These are phyloP conservation scores for Coniosporium apollinis DNA, from an alignment of 495 filamentous ascomycete genomes.

Conservation along the genomic window DNA sequence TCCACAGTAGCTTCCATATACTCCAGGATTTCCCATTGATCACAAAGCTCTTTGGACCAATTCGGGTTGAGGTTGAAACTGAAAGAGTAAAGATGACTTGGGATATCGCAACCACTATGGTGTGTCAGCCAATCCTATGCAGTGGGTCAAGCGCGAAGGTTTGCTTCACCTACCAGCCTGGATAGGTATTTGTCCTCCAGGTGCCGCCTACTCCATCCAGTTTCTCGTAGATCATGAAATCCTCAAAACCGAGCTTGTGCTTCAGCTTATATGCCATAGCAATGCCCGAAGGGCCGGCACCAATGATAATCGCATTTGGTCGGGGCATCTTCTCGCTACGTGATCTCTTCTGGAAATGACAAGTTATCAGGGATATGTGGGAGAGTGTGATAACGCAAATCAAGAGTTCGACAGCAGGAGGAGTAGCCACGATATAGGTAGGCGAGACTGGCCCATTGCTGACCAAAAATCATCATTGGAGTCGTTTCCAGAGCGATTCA, in stretches of 20 bases:
- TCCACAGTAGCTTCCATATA: conserved; percentile 24
- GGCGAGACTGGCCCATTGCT: too few relatives aligned
- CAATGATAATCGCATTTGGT: conserved; percentile 14
- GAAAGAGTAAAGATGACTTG: conserved; percentile 15
- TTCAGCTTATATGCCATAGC: conserved; percentile 17
- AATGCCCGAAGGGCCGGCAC: conserved; percentile 15
- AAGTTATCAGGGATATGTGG: too few relatives aligned
- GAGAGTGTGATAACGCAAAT: too few relatives aligned
- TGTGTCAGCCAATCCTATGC: background rate
- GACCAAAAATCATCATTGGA: too few relatives aligned
- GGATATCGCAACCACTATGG: background rate
- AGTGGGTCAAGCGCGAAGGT: background rate
- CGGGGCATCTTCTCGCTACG: too few relatives aligned
- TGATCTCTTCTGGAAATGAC: too few relatives aligned
- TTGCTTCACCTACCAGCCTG: conserved; percentile 10
- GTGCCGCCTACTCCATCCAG: conserved; percentile 15
- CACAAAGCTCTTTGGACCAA: conserved; percentile 18
- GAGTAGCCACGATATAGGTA: too few relatives aligned
- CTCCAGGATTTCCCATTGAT: conserved; percentile 15
- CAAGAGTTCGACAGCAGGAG: too few relatives aligned
- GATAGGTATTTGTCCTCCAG: conserved; percentile 19
- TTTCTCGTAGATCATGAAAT: conserved; percentile 18
- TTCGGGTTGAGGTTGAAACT: conserved; percentile 19
- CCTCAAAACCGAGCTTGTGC: conserved; percentile 14
- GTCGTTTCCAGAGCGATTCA: too few relatives aligned